Base-by-base conservation (phyloP, 1,284 basidiomycete genomes). In the Apiotrichum porosum region DNA sequence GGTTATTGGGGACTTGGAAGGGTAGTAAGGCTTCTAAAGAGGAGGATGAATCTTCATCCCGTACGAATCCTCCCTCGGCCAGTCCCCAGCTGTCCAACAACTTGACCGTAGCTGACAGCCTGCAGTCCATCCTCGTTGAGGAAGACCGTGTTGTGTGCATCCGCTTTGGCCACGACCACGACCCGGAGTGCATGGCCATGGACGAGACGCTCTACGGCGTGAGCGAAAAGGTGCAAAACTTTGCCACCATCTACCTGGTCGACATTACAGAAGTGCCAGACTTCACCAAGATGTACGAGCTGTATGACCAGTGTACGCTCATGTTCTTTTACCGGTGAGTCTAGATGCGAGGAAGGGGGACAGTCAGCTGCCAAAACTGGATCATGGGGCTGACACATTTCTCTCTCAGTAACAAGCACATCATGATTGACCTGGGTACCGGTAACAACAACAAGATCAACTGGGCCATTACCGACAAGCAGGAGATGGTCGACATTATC, bases 361-460 rank as follows among this genome's bases (percentile, higher is more conserved):
- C 17, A 12, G 12, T 37, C 24, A 8, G 18, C 19, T 33, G 37
- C 23, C 33, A 28, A 32, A 17, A 17, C 10, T n/a, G 18, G 32
- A 33, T 33, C 2, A n/a, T n/a, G n/a, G n/a, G n/a, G n/a, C n/a
- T n/a, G n/a, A n/a, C n/a, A n/a, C n/a, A n/a, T n/a, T n/a, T n/a
- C n/a, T n/a, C n/a, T n/a, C n/a, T 17, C 65, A 91, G 92, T 34
- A 97, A 97, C 76, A 95, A 98, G 72, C 94, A 99, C 68, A 99
- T 98, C 75, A 97, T 98, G 94, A 97, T 98, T 68, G 94, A 97
- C 82, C 77, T 97, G 60, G 93, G 94, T 14, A 98, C 94, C 42
- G 94, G 95, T 78, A 97, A 99, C 76, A 98, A 99, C 75, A 98
- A 98, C 77, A 98, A 99, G 77, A 95, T 97, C 72, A 95, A 94